Conservation (phyloP, 805 yeast species). For the Wickerhamiella bombiphila region DNA sequence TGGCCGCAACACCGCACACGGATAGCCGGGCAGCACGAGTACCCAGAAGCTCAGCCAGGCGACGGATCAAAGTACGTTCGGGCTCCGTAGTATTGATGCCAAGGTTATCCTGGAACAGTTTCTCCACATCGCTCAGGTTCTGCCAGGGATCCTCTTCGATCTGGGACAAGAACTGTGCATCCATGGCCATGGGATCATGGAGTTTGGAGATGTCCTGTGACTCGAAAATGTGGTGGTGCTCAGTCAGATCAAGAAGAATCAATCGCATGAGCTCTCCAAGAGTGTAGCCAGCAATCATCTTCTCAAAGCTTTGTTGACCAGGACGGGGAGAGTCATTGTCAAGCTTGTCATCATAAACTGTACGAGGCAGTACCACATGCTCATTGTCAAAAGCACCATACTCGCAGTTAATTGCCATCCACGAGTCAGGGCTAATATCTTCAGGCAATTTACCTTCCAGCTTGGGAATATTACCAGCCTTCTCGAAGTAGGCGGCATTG, state of each 20-base stretch:
- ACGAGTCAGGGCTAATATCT: conserved; percentile 48
- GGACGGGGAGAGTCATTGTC: conserved; percentile 89
- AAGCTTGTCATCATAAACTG: conserved; percentile 67
- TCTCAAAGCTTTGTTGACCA: conserved; percentile 88
- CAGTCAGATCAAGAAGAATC: conserved; percentile 55
- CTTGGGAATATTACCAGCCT: conserved; percentile 59
- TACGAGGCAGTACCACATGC: conserved; percentile 70
- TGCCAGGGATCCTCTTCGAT: conserved; percentile 84
- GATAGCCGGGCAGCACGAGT: conserved; percentile 86
- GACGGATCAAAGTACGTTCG: conserved; percentile 72
- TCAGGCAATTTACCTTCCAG: conserved; percentile 51
- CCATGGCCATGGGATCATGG: conserved; percentile 55
- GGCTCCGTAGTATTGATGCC: conserved; percentile 51
- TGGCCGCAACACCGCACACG: conserved; percentile 90
- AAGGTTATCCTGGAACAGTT: conserved; percentile 45
- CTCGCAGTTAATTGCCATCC: conserved; percentile 96
- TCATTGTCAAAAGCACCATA: conserved; percentile 96
- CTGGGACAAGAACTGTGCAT: conserved; percentile 74
- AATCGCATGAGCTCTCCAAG: conserved; percentile 83
- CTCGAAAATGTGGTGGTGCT: conserved; percentile 51
- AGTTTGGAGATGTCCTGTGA: conserved; percentile 54
- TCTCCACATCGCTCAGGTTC: conserved; percentile 61
- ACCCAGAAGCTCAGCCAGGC: conserved; percentile 75
- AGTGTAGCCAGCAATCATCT: conserved; percentile 95
- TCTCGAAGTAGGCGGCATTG: conserved; percentile 91